phyloP scores from a whole-genome alignment of 345 rosid genomes.

The Bruguiera parviflora region DNA sequence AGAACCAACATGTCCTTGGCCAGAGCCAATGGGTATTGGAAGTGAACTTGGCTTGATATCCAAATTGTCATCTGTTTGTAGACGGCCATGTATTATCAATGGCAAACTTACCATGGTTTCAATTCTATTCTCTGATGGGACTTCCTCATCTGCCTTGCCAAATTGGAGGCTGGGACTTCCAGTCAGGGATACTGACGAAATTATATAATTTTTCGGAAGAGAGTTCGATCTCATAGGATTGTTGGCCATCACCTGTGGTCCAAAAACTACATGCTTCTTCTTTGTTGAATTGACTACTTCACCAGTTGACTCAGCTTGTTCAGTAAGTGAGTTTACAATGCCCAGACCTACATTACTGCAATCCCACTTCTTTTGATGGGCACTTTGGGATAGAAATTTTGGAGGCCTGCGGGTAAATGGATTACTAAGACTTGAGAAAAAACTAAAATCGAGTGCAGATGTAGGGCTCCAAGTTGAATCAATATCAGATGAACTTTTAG shows the following conservation, averaged over 20 bases:
- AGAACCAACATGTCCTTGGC: constrained; percentile 26
- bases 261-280: constrained; percentile 44
- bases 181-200: constrained; percentile 19
- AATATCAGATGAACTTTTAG: constrained; percentile 31
- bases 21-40: constrained; percentile 38
- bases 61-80: constrained; percentile 26
- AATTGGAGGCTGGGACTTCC: constrained; percentile 15
- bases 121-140: constrained; percentile 16
- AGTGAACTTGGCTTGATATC: constrained; percentile 35
- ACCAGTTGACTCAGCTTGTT: constrained; percentile 21
- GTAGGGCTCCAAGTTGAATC: constrained; percentile 56
- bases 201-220: constrained; percentile 39
- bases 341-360: constrained; percentile 55
- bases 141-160: constrained; percentile 16
- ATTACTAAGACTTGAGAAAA: constrained; percentile 45
- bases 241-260: constrained; percentile 44
- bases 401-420: constrained; percentile 44
- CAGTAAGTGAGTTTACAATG: constrained; percentile 41
- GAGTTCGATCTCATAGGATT: constrained; percentile 36
- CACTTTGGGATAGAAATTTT: constrained; percentile 21
- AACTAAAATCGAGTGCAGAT: constrained; percentile 54
- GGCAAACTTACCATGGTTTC: constrained; percentile 23
- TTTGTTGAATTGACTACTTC: constrained; percentile 31
- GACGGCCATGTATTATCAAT: constrained; percentile 16
- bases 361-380: constrained; percentile 40